Evolutionary conservation across 257 asterid species (phyloP).

Genomic region (Vinca minor): DNA sequence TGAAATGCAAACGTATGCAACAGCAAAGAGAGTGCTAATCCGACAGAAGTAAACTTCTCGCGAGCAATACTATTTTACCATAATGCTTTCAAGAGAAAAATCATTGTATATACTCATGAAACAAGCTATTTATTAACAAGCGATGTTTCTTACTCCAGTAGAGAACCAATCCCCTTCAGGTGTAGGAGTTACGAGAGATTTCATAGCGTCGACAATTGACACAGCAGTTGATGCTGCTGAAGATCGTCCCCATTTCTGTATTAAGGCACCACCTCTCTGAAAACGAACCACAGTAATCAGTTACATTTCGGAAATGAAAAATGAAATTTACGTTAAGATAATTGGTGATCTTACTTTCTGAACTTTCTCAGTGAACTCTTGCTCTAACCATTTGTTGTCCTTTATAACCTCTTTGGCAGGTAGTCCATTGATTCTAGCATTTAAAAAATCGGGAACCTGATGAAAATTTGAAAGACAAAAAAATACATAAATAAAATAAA

Average conservation of each 20-base stretch:
- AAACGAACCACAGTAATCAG: constrained; percentile 12
- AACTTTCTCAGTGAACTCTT: constrained; percentile 82
- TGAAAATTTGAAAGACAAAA: constrained; percentile 2
- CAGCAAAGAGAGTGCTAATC: not conserved
- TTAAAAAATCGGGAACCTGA: constrained; percentile 92
- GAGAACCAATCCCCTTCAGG: constrained; percentile 98
- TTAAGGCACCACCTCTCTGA: constrained; percentile 95
- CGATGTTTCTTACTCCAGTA: constrained; percentile 49
- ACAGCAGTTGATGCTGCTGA: constrained; percentile 99
- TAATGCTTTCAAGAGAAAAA: not conserved
- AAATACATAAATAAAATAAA: not conserved
- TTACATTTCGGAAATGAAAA: not conserved
- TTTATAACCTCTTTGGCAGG: constrained; percentile 80
- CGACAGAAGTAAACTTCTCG: not conserved
- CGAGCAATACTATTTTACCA: not conserved
- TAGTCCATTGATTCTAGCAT: constrained; percentile 68
- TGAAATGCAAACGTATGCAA: not conserved
- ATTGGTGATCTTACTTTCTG: constrained; percentile 52
- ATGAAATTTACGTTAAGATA: constrained; percentile 1
- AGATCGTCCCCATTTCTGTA: constrained; percentile 98
- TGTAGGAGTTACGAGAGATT: constrained; percentile 85
- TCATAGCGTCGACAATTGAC: constrained; percentile 77
- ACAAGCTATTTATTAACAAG: not conserved
- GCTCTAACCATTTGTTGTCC: constrained; percentile 82
- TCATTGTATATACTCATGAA: no score